phyloP scores from a whole-genome alignment of 2,329 filamentous ascomycete species.

The Penicillium expansum region DNA sequence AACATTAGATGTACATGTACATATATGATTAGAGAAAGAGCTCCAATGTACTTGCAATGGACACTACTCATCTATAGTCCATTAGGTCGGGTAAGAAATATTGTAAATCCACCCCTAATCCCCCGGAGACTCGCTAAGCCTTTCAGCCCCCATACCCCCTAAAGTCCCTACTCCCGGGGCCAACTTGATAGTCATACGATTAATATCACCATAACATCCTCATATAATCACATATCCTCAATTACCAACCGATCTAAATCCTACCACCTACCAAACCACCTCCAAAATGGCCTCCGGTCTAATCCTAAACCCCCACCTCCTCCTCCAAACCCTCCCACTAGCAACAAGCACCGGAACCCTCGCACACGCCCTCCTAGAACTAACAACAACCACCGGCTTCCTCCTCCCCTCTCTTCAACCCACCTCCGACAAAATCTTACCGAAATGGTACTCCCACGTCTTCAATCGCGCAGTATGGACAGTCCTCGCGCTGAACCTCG shows the following conservation, averaged over 20 bases:
- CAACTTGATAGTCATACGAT: no score
- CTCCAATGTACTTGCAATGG: no score
- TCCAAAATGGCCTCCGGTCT: conserved; percentile 19
- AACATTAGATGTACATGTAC: no score
- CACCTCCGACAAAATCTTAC: conserved; percentile 3
- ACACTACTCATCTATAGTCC: no score
- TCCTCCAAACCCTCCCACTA: conserved; percentile 14
- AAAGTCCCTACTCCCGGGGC: no score
- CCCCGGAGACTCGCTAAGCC: no score
- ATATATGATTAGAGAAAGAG: no score
- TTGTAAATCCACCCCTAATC: no score
- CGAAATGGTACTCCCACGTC: conserved; percentile 10
- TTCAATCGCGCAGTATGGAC: conserved; percentile 13
- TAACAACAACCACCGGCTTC: conserved; percentile 9
- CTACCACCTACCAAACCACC: neutral
- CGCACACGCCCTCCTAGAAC: conserved; percentile 14
- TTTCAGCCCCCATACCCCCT: no score
- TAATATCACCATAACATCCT: no score
- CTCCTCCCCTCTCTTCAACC: conserved; percentile 10
- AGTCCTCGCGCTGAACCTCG: conserved; percentile 14
- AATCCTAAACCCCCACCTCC: conserved; percentile 17
- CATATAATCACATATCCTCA: no score
- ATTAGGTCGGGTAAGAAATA: no score
- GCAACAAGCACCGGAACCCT: conserved; percentile 21
- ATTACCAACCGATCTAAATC: neutral